A percentile compares a stretch with the other conserved stretches of the same genome.
Conservation (phyloP, 768 basidiomycete species). For the Suillus subluteus region DNA sequence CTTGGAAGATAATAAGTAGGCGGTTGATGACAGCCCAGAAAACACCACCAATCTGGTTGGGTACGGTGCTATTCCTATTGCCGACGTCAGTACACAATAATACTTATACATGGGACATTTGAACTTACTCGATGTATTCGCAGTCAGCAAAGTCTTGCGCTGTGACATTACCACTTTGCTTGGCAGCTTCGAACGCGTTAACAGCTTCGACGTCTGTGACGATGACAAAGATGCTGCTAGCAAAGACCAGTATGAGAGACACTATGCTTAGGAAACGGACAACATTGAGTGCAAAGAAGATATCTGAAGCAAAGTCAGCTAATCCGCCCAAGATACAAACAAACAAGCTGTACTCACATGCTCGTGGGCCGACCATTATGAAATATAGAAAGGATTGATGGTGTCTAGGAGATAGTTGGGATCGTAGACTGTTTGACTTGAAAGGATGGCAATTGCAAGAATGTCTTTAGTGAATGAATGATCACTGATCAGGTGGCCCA, state of each 20-base stretch:
- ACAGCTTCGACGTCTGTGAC: conserved; percentile 77
- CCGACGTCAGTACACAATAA: conserved; percentile 9
- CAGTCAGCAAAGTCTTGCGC: conserved; percentile 48
- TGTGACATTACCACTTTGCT: conserved; percentile 35
- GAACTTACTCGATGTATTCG: conserved; percentile 77
- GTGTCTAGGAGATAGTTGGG: background rate
- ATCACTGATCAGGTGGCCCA: conserved; percentile 33
- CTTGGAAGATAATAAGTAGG: conserved; percentile 85
- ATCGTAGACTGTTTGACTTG: conserved; percentile 2
- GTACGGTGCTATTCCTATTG: conserved; percentile 75
- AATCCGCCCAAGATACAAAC: background rate
- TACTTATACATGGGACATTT: conserved; percentile 4
- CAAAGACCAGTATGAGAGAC: conserved; percentile 75
- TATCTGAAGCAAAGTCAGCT: conserved; percentile 36
- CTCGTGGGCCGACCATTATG: conserved; percentile 38
- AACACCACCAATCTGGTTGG: conserved; percentile 86
- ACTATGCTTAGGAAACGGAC: conserved; percentile 82
- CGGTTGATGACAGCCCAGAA: conserved; percentile 93
- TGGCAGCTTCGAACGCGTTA: conserved; percentile 58
- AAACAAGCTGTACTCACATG: conserved; percentile 43
- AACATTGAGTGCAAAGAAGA: conserved; percentile 79
- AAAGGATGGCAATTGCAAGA: conserved; percentile 14
- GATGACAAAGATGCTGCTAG: conserved; percentile 76
- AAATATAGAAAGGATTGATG: background rate
- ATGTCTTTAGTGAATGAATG: conserved; percentile 21